phyloP scores from a whole-genome alignment of 345 rosid genomes.

The Durio zibethinus region DNA sequence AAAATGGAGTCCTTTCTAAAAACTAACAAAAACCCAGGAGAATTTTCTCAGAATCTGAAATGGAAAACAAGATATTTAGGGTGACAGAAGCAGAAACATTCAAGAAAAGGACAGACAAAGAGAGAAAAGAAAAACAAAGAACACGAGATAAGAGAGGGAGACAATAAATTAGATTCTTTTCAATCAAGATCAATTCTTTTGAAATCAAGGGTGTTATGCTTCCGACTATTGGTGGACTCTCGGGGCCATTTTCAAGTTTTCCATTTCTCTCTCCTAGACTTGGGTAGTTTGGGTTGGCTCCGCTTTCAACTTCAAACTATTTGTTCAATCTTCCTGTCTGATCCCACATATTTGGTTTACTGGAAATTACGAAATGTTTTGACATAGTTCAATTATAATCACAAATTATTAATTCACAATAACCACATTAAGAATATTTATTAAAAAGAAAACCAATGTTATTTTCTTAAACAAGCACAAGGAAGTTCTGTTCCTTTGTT shows the following conservation, averaged over 20 bases:
- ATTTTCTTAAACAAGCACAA: background rate
- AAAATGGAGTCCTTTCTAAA: background rate
- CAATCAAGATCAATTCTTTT: background rate
- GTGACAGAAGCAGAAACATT: background rate
- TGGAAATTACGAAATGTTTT: too few relatives aligned
- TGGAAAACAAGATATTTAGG: background rate
- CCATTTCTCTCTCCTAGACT: background rate
- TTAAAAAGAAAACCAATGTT: too few relatives aligned
- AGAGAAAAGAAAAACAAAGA: background rate
- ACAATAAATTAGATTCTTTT: background rate
- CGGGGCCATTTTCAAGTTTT: background rate
- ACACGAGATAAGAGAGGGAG: background rate
- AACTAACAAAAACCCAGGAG: background rate
- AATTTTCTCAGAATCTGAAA: slow-evolving; percentile 2
- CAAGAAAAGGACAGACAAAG: slow-evolving; percentile 4
- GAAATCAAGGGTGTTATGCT: background rate
- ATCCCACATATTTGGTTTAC: too few relatives aligned
- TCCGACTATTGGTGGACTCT: background rate
- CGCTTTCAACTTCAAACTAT: background rate
- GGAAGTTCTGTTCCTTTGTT: background rate
- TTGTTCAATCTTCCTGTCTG: too few relatives aligned
- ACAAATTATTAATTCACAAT: too few relatives aligned
- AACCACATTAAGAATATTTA: too few relatives aligned
- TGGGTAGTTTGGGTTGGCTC: background rate
- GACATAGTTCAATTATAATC: too few relatives aligned